Conservation (phyloP, 345 rosid genomes). For the Aegle marmelos region DNA sequence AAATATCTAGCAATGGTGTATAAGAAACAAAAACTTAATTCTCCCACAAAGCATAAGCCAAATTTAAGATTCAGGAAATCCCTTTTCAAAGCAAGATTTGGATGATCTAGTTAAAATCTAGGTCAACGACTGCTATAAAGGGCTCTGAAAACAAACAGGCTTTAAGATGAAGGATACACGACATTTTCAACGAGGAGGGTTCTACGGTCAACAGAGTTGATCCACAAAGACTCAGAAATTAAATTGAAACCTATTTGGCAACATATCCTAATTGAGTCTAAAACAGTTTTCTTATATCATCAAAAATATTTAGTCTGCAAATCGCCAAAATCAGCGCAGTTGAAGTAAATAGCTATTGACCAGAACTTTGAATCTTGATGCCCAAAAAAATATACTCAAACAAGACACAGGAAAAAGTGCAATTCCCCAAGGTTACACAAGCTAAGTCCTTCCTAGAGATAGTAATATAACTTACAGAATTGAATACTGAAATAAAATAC, state of each 20-base stretch:
- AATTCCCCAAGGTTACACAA: background rate
- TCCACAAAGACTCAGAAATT: background rate
- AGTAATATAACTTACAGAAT: background rate
- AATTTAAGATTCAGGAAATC: background rate
- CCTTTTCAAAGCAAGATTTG: background rate
- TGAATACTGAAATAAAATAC: background rate
- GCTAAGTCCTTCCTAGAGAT: background rate
- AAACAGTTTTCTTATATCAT: background rate
- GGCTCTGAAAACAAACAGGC: background rate
- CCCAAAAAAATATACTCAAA: background rate
- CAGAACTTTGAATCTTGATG: background rate
- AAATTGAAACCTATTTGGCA: background rate
- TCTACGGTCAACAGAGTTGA: background rate
- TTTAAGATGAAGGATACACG: background rate
- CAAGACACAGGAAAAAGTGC: background rate
- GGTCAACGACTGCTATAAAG: background rate
- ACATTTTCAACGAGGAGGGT: background rate
- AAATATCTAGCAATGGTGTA: background rate
- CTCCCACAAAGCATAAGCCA: background rate
- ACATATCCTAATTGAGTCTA: background rate
- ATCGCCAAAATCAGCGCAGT: background rate
- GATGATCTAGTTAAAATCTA: background rate
- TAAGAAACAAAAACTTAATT: background rate
- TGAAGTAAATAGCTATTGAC: background rate
- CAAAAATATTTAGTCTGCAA: background rate